Percentiles rank a stretch among this genome's conserved stretches.
These are phyloP conservation scores for Hemileia vastatrix DNA, from an alignment of 1,284 basidiomycete genomes.

Conservation along the genomic window DNA sequence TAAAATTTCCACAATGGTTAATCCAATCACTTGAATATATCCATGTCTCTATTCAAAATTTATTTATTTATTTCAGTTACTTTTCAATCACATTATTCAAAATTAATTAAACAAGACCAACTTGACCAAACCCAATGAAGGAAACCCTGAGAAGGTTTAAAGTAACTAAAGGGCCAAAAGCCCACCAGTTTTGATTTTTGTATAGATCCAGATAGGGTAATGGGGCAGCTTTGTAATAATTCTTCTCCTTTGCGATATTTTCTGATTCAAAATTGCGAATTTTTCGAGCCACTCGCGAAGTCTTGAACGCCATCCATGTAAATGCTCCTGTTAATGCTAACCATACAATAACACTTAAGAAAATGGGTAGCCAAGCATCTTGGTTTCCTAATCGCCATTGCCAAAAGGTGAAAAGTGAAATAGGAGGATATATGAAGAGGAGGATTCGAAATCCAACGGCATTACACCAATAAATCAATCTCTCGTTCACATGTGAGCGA, in stretches of 20 bases:
- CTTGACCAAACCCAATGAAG: slow-evolving; percentile 33
- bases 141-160: slow-evolving; percentile 36
- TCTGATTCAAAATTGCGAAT: no score
- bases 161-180: slow-evolving; percentile 34
- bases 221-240: neutral
- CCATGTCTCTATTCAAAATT: slow-evolving; percentile 29
- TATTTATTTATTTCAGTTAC: neutral
- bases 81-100: neutral
- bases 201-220: neutral
- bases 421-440: slow-evolving; percentile 4
- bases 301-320: neutral
- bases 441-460: slow-evolving; percentile 2
- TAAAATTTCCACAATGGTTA: slow-evolving; percentile 36
- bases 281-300: no score
- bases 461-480: neutral
- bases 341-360: slow-evolving; percentile 15
- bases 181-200: slow-evolving; percentile 20
- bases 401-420: slow-evolving; percentile 18
- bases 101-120: slow-evolving; percentile 14
- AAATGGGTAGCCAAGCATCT: slow-evolving; percentile 12
- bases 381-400: slow-evolving; percentile 14
- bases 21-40: slow-evolving; percentile 38
- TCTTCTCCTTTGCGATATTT: neutral
- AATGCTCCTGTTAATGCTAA: neutral
- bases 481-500: no score